Evolutionary conservation across 495 filamentous ascomycete genomes (phyloP), one percentile per base, ranked within the genome.

Genomic region (Lepraria neglecta): DNA sequence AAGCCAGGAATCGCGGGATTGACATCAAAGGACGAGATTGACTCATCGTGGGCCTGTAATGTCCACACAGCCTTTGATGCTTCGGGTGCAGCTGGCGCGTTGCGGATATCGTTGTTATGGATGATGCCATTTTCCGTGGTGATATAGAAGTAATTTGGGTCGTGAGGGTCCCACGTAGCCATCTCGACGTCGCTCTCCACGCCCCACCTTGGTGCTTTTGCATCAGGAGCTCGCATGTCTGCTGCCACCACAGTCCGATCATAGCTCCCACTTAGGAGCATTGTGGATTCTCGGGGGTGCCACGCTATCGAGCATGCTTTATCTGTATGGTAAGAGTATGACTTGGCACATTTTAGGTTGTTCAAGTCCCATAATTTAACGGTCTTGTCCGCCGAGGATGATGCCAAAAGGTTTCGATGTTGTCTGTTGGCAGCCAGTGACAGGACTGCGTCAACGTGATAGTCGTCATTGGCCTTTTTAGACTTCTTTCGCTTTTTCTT

Each of bases 361-460:
- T 88, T 88, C 51, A 99, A 77, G 74, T 99, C 95, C 94, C 94
- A 99, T 9, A 99, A 80, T 75, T 99, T 99, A 59, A 97, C 84
- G 1, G 94, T 97, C 70, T 91, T 88, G 76, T 99, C 94, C 6
- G 95, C 95, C 1, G 94, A 99, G 4, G 87, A 87, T 1, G 94
- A 97, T 17, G 92, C 92, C n/a, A 99, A 84, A 43, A 99, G 83
- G 67, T 97, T 97, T 51, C 91, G 82, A 74, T 97, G 95, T 59
- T 89, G 85, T 64, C 91, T 82, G 74, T 97, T 99, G 47, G 88
- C 89, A 11, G 95, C 87, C 38, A 99, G 86, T 11, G 92, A 84
- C 30, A 97, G 80, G 19, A 99, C 82, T 1, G 95, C 88, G 74
- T 97, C 94, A 59, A 96, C 90, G 76, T 99, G 94, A 75, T 91